Percentiles rank a stretch among this genome's conserved stretches.
Evolutionary conservation across 768 basidiomycete genomes (phyloP).

Genomic region (Leucocoprinus birnbaumii): DNA sequence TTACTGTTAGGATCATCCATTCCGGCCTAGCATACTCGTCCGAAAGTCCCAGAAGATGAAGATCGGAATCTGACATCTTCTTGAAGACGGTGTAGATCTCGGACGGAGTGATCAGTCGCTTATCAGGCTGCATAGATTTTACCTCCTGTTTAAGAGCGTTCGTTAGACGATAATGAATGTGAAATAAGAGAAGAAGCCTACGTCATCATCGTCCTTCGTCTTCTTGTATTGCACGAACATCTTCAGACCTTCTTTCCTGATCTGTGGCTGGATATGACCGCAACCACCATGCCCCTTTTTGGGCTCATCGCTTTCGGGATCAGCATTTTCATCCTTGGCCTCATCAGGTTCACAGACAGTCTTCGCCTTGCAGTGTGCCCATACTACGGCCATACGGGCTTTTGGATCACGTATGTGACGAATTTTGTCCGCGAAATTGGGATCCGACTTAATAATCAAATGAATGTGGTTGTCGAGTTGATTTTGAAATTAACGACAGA

Average conservation of each 20-base stretch:
- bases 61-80: conserved; percentile 90
- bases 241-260: conserved; percentile 94
- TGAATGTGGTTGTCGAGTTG: conserved; percentile 23
- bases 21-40: conserved; percentile 96
- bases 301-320: conserved; percentile 62
- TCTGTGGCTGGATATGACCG: conserved; percentile 84
- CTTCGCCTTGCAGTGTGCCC: conserved; percentile 85
- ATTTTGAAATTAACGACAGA: conserved; percentile 22
- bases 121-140: conserved; percentile 80
- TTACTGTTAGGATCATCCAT: conserved; percentile 99
- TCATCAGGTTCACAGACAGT: conserved; percentile 88
- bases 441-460: conserved; percentile 65
- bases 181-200: conserved; percentile 33
- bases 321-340: conserved; percentile 80
- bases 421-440: conserved; percentile 82
- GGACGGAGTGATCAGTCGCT: conserved; percentile 75
- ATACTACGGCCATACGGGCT: conserved; percentile 82
- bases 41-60: conserved; percentile 86
- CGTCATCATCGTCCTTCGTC: conserved; percentile 93
- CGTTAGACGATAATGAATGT: conserved; percentile 11
- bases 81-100: conserved; percentile 95
- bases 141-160: conserved; percentile 51
- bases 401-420: conserved; percentile 86
- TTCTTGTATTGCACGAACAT: conserved; percentile 94
- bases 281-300: conserved; percentile 97